These are phyloP conservation scores for Dacryopinax primogenitus DNA, from an alignment of 768 basidiomycete species.

Conservation along the genomic window DNA sequence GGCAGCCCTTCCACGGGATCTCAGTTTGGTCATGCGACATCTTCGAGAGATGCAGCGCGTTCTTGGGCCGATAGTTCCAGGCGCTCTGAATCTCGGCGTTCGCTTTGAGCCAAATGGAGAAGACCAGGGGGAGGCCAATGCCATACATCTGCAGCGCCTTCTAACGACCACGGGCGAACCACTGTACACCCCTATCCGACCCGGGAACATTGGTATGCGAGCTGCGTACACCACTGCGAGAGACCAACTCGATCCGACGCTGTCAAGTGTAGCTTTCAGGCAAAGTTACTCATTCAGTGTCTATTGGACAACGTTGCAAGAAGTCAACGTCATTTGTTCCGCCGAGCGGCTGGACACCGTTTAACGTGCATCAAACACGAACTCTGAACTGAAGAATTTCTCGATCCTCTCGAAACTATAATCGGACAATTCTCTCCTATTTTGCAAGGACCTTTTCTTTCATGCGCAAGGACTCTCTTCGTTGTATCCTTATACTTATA, in stretches of 20 bases:
- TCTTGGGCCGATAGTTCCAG: not conserved
- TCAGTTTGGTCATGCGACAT: not conserved
- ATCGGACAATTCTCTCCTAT: not conserved
- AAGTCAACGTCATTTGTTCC: conserved; percentile 7
- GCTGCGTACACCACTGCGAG: not conserved
- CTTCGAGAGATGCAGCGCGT: not conserved
- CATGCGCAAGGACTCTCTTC: not conserved
- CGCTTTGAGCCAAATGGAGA: conserved; percentile 3
- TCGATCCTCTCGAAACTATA: not conserved
- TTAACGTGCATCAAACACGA: conserved; percentile 1
- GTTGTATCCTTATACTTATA: not conserved
- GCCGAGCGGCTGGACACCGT: conserved; percentile 6
- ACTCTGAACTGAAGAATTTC: not conserved
- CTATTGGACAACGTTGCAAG: conserved; percentile 7
- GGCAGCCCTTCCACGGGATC: not conserved
- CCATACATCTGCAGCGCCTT: conserved; percentile 3
- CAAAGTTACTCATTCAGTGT: conserved; percentile 8
- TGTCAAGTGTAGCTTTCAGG: conserved; percentile 2
- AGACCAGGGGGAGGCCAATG: not conserved
- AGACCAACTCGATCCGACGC: not conserved
- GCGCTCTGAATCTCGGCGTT: not conserved
- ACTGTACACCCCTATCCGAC: not conserved
- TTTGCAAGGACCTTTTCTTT: not conserved
- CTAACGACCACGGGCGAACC: not conserved
- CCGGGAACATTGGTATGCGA: not conserved